Percentiles rank a stretch among this genome's conserved stretches.
Evolutionary conservation across 495 filamentous ascomycete species (phyloP).

Genomic region (Xylaria scruposa): DNA sequence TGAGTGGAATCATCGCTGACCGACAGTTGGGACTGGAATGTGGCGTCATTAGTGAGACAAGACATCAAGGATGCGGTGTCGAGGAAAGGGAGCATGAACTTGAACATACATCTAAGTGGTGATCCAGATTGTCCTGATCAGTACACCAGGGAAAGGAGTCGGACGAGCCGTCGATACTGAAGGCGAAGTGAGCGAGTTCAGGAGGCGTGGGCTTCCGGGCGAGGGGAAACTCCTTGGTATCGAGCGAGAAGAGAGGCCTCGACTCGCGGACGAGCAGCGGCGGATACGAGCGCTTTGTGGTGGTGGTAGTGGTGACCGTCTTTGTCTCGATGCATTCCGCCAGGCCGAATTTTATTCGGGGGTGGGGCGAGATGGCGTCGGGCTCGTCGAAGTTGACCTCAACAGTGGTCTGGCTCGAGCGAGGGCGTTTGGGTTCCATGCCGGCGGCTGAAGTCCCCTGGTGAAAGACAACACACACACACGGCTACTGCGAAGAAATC

Average conservation of each 20-base stretch:
- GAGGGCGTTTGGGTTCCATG: conserved; percentile 48
- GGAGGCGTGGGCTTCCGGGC: conserved; percentile 80
- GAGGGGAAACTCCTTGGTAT: conserved; percentile 88
- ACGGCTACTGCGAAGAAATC: conserved; percentile 31
- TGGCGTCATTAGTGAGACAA: conserved; percentile 28
- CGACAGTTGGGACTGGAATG: conserved; percentile 42
- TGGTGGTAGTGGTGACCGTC: conserved; percentile 90
- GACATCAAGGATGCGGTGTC: conserved; percentile 14
- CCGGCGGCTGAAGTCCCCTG: conserved; percentile 39
- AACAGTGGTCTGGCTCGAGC: conserved; percentile 53
- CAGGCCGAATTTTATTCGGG: conserved; percentile 56
- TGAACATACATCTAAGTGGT: conserved; percentile 60
- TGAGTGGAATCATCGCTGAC: conserved; percentile 42
- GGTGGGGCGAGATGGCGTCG: conserved; percentile 42
- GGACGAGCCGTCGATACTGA: conserved; percentile 59
- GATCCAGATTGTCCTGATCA: conserved; percentile 62
- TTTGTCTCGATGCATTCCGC: conserved; percentile 66
- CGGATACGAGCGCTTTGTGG: conserved; percentile 87
- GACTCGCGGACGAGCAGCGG: conserved; percentile 80
- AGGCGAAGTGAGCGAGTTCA: conserved; percentile 73
- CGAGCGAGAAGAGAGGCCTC: conserved; percentile 73
- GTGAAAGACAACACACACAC: conserved; percentile 1
- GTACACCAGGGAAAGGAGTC: conserved; percentile 69
- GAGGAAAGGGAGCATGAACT: conserved; percentile 34
- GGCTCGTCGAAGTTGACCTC: conserved; percentile 55